Evolutionary conservation across 2,329 filamentous ascomycete genomes (phyloP), one percentile per base, ranked within the genome.

Genomic region (Beauveria brongniartii): DNA sequence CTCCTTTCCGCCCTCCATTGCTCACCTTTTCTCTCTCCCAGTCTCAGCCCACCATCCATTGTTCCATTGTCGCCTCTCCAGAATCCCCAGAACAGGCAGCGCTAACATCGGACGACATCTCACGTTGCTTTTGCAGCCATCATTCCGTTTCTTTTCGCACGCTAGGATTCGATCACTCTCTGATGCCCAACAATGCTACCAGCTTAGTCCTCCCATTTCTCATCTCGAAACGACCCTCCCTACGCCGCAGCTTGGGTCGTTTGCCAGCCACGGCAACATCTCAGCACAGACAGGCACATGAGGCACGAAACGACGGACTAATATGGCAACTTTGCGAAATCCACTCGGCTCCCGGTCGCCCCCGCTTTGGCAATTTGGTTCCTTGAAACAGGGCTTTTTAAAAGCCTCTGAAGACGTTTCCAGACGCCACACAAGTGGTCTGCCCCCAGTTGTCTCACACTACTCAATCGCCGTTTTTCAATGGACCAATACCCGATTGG

Each of bases 201-300:
- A 37, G 12, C 34, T 37, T 14, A 37, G 34, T 16, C 34, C 34
- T 37, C 5, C 34, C 6, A 37, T 4, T 37, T 16, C 12, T 37
- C 34, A 37, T 37, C 34, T 37, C 34, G 34, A 37, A 37, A 16
- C 14, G 34, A 14, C 34, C 34, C 5, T 30, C 10, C 9, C 53
- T 10, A 30, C 18, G 9, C 9, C 18, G 8, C 16, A 7, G 55
- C 55, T 48, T 57, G 47, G 20, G 43, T 30, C 43, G 43, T 56
- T 37, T 56, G 55, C 20, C 22, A 28, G 44, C 24, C 43, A 48
- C 30, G 14, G 48, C 14, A 8, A 30, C 28, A 24, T 20, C 30
- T 57, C 55, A 48, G 55, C 55, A 57, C 55, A 47, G 55, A 57
- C 44, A 57, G 48, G 44, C 55, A 48, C 44, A 47, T 30, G 48